Evolutionary conservation across 2,329 filamentous ascomycete species (phyloP).

Genomic region (Scedosporium minutisporum): DNA sequence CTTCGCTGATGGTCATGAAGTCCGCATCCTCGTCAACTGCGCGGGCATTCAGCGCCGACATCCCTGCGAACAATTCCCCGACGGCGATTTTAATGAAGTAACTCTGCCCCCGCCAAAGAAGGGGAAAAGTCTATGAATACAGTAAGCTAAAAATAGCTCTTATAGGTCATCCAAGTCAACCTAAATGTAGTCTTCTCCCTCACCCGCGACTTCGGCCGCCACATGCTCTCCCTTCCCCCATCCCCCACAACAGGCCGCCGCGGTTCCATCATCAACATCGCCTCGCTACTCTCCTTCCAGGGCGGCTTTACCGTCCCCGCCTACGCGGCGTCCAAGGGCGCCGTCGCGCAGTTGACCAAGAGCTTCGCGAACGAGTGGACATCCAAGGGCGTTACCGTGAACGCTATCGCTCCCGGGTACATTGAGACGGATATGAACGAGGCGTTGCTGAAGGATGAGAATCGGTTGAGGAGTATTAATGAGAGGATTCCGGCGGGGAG

Average conservation of each 20-base stretch:
- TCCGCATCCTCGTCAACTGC: slow-evolving; percentile 77
- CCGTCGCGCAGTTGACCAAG: slow-evolving; percentile 76
- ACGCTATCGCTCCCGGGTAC: slow-evolving; percentile 83
- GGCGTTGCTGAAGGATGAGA: slow-evolving; percentile 64
- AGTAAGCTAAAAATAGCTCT: background rate
- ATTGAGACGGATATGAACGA: slow-evolving; percentile 92
- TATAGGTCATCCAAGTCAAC: slow-evolving; percentile 73
- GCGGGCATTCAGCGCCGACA: slow-evolving; percentile 78
- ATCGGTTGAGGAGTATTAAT: slow-evolving; percentile 62
- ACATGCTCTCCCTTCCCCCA: slow-evolving; percentile 56
- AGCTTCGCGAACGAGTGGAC: slow-evolving; percentile 82
- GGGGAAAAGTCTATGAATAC: background rate
- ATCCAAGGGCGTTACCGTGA: slow-evolving; percentile 68
- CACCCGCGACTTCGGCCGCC: slow-evolving; percentile 65
- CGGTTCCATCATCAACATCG: slow-evolving; percentile 76
- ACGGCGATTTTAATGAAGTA: slow-evolving; percentile 64
- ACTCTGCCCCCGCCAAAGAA: slow-evolving; percentile 7
- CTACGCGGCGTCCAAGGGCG: slow-evolving; percentile 79
- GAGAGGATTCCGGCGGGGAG: slow-evolving; percentile 73
- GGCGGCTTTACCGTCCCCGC: slow-evolving; percentile 82
- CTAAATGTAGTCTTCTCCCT: slow-evolving; percentile 72
- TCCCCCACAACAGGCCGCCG: slow-evolving; percentile 41
- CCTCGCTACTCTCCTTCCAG: slow-evolving; percentile 71
- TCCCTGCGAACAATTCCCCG: slow-evolving; percentile 64
- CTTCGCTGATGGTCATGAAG: slow-evolving; percentile 51